A percentile compares a stretch with the other conserved stretches of the same genome.
Evolutionary conservation across 1,139 yeast species (phyloP).

Genomic region (Debaryomyces coudertii): DNA sequence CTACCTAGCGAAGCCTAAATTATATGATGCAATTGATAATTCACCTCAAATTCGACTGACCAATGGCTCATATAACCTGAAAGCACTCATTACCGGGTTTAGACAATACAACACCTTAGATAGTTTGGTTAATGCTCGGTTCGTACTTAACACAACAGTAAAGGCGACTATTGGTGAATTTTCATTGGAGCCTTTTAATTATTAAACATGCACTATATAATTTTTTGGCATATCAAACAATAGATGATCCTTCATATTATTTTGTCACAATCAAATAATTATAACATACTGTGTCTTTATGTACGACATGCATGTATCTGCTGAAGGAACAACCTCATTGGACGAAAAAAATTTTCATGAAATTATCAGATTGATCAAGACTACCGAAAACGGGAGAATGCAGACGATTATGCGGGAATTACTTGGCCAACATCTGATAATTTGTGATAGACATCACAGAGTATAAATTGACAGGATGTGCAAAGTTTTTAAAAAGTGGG

Average conservation of each 20-base stretch:
- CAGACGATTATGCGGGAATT: not conserved
- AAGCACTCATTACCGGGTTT: not conserved
- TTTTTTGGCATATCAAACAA: not conserved
- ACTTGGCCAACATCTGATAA: conserved; percentile 1
- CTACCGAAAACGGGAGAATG: not conserved
- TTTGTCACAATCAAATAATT: not conserved
- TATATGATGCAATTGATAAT: too few species aligned
- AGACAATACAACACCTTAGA: not conserved
- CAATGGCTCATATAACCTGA: not conserved
- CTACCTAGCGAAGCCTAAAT: too few species aligned
- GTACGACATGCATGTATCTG: not conserved
- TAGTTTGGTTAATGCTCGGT: not conserved
- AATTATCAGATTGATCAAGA: conserved; percentile 6
- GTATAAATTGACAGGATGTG: not conserved
- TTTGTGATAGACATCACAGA: not conserved
- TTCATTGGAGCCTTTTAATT: not conserved
- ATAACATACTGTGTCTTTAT: not conserved
- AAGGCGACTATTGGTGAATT: not conserved
- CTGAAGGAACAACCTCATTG: not conserved
- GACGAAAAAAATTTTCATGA: not conserved
- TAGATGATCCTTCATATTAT: not conserved
- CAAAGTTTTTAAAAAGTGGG: not conserved
- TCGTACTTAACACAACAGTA: not conserved
- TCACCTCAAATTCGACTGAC: not conserved
- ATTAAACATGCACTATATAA: not conserved